Evolutionary conservation across 305 asterid genomes (phyloP).

Genomic region (Lippia alba): DNA sequence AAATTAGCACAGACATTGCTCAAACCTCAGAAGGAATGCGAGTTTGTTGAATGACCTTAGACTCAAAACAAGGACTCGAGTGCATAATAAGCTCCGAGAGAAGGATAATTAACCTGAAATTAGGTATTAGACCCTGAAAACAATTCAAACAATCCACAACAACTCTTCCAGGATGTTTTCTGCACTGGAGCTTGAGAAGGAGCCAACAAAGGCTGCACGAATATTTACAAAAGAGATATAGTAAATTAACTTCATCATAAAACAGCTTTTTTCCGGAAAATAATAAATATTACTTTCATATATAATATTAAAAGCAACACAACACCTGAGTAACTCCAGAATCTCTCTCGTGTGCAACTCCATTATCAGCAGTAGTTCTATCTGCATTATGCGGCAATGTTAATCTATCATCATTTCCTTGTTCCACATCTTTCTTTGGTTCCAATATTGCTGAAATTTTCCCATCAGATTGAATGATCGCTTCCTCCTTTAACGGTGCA

Average conservation of each 20-base stretch:
- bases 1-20: background rate
- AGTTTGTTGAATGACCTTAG: background rate
- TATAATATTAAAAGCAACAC: slow-evolving; percentile 6
- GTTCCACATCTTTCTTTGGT: slow-evolving; percentile 33
- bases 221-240: slow-evolving; percentile 10
- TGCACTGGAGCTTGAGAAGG: slow-evolving; percentile 46
- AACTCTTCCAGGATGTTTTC: slow-evolving; percentile 76
- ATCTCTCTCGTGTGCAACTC: slow-evolving; percentile 41
- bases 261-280: too few relatives aligned
- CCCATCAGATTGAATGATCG: slow-evolving; percentile 33
- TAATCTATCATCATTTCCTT: slow-evolving; percentile 40
- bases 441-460: slow-evolving; percentile 30
- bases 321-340: slow-evolving; percentile 48
- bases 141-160: slow-evolving; percentile 87
- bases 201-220: slow-evolving; percentile 56
- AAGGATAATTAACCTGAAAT: slow-evolving; percentile 34
- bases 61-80: too few relatives aligned
- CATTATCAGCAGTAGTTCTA: slow-evolving; percentile 34
- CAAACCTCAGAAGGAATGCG: too few relatives aligned
- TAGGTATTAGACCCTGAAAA: slow-evolving; percentile 56
- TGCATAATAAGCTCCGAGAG: background rate
- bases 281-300: too few relatives aligned
- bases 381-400: slow-evolving; percentile 32
- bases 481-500: slow-evolving; percentile 38
- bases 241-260: background rate